Conservation (phyloP, 768 basidiomycete genomes). For the Mycena galopus region DNA sequence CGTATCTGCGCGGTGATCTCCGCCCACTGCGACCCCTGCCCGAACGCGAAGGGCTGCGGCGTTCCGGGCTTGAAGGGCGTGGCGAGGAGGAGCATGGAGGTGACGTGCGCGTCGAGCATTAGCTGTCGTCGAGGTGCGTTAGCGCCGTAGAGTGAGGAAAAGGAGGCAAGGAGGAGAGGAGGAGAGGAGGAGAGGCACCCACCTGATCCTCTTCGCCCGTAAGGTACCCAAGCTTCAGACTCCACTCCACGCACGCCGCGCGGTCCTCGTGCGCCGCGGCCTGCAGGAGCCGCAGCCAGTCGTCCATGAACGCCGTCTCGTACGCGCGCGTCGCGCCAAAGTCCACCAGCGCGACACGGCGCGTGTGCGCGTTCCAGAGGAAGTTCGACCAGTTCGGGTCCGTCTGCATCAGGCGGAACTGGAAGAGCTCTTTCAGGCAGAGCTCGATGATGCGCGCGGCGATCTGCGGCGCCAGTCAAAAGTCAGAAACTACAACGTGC, state of each 20-base stretch:
- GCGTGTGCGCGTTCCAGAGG: conserved; percentile 80
- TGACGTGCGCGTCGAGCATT: conserved; percentile 90
- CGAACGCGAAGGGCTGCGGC: conserved; percentile 85
- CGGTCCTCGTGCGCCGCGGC: conserved; percentile 81
- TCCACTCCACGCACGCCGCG: conserved; percentile 76
- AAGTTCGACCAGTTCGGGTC: conserved; percentile 99
- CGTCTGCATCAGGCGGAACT: conserved; percentile 95
- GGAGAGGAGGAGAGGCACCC: conserved; percentile 24
- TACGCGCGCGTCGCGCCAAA: conserved; percentile 96
- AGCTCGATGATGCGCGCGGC: conserved; percentile 85
- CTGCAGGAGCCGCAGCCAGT: conserved; percentile 87
- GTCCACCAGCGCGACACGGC: conserved; percentile 89
- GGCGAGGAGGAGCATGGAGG: conserved; percentile 87
- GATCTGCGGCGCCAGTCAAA: conserved; percentile 67
- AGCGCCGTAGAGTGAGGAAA: too few species aligned
- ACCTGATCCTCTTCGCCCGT: conserved; percentile 91
- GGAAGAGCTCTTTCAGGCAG: conserved; percentile 91
- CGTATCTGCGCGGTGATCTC: conserved; percentile 84
- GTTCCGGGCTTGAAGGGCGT: conserved; percentile 82
- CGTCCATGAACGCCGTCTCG: conserved; percentile 86
- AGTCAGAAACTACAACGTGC: not conserved
- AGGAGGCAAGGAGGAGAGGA: too few species aligned
- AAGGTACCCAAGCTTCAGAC: conserved; percentile 88
- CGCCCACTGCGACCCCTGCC: conserved; percentile 71
- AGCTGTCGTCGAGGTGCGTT: conserved; percentile 52